Conservation (phyloP, 2,329 filamentous ascomycete genomes). For the Zasmidium cellare region DNA sequence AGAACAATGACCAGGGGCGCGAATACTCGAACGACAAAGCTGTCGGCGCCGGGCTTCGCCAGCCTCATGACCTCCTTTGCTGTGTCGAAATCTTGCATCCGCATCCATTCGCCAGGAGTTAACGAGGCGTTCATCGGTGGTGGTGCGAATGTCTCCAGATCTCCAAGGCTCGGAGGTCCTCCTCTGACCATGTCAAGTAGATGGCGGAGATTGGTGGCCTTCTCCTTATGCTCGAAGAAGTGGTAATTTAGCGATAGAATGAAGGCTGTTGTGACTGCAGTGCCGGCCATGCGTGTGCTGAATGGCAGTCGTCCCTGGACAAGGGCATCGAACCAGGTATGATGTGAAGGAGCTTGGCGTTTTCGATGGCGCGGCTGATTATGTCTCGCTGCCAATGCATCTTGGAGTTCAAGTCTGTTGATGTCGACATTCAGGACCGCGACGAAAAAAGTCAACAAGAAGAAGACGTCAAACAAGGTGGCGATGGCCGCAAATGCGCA, state of each 20-base stretch:
- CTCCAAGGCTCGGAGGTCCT: slow-evolving; percentile 16
- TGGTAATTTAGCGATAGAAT: slow-evolving; percentile 75
- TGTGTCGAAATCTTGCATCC: slow-evolving; percentile 75
- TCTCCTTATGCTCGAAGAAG: slow-evolving; percentile 65
- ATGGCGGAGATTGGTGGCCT: slow-evolving; percentile 30
- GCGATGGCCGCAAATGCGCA: slow-evolving; percentile 76
- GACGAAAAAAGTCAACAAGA: slow-evolving; percentile 76
- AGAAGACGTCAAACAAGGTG: slow-evolving; percentile 74
- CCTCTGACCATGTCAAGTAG: slow-evolving; percentile 30
- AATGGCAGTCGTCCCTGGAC: slow-evolving; percentile 64
- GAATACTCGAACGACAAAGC: slow-evolving; percentile 72
- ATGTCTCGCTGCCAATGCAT: slow-evolving; percentile 57
- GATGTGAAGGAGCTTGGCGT: slow-evolving; percentile 32
- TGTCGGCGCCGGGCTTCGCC: slow-evolving; percentile 69
- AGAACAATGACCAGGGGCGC: slow-evolving; percentile 73
- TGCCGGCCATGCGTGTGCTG: slow-evolving; percentile 73
- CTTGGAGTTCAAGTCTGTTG: slow-evolving; percentile 70
- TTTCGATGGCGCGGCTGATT: slow-evolving; percentile 24
- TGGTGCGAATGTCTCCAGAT: slow-evolving; percentile 39
- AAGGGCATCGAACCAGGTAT: slow-evolving; percentile 63
- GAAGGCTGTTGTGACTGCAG: slow-evolving; percentile 70
- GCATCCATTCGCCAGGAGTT: slow-evolving; percentile 74
- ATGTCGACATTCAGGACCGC: slow-evolving; percentile 79
- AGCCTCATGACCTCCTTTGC: slow-evolving; percentile 75
- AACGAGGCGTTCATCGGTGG: slow-evolving; percentile 71